phyloP scores from a whole-genome alignment of 371 early-diverging fungal genomes.

The Fennellomyces sp. region DNA sequence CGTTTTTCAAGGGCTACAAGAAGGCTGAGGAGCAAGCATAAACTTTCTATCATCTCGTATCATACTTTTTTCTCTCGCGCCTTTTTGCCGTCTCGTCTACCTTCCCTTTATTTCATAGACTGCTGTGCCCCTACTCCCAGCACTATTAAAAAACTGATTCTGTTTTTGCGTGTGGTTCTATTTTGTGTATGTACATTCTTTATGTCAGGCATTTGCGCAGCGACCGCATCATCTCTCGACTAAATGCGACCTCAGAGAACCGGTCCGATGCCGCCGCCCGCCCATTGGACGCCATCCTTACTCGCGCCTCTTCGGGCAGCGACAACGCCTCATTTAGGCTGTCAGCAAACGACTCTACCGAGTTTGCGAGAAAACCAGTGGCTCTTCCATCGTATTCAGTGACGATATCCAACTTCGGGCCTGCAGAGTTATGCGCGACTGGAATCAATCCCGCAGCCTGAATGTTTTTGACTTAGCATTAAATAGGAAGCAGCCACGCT shows the following conservation, averaged over 20 bases:
- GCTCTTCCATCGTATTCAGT: conserved; percentile 48
- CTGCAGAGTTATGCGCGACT: conserved; percentile 92
- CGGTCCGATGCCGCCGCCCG: conserved; percentile 63
- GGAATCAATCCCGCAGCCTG: conserved; percentile 91
- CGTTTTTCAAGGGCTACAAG: conserved; percentile 47
- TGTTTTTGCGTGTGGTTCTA: neutral
- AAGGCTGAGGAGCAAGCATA: conserved; percentile 26
- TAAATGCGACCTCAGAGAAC: conserved; percentile 77
- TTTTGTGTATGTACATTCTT: neutral
- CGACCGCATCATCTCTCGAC: conserved; percentile 38
- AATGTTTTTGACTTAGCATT: neutral
- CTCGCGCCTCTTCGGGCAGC: conserved; percentile 36
- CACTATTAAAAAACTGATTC: neutral
- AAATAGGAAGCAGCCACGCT: neutral
- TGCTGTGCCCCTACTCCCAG: neutral
- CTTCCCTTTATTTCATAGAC: too few species aligned
- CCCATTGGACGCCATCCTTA: conserved; percentile 61
- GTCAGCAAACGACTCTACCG: conserved; percentile 70
- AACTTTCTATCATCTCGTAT: neutral
- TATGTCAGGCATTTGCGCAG: conserved; percentile 33
- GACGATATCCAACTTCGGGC: conserved; percentile 94
- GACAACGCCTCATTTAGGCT: conserved; percentile 55
- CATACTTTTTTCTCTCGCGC: too few species aligned
- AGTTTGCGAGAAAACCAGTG: conserved; percentile 73
- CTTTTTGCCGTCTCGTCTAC: too few species aligned